phyloP scores from a whole-genome alignment of 805 yeast species.

The Ogataea methanolica region DNA sequence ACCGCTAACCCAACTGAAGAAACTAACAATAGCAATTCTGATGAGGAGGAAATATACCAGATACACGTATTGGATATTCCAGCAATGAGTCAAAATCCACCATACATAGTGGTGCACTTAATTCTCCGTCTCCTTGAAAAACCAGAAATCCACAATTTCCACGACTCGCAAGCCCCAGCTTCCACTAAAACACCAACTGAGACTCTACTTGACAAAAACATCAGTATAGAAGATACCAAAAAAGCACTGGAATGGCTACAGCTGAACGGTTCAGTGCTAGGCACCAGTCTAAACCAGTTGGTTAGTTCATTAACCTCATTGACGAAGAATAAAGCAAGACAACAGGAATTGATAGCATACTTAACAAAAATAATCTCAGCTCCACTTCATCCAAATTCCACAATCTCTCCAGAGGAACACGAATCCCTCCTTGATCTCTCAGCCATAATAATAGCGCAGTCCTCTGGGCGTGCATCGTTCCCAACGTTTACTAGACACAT shows the following conservation, averaged over 20 bases:
- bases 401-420: background rate
- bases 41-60: conserved; percentile 25
- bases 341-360: conserved; percentile 38
- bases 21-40: conserved; percentile 8
- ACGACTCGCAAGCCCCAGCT: background rate
- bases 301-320: conserved; percentile 1
- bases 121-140: conserved; percentile 47
- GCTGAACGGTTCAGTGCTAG: conserved; percentile 30
- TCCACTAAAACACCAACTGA: conserved; percentile 11
- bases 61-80: conserved; percentile 62
- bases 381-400: conserved; percentile 12
- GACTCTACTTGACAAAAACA: conserved; percentile 30
- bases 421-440: conserved; percentile 49
- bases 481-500: conserved; percentile 67
- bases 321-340: conserved; percentile 1
- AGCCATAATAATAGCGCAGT: conserved; percentile 66
- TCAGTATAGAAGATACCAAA: conserved; percentile 24
- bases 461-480: conserved; percentile 79
- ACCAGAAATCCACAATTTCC: conserved; percentile 48
- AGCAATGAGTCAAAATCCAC: conserved; percentile 39
- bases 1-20: conserved; percentile 8
- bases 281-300: conserved; percentile 10
- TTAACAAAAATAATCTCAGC: conserved; percentile 47
- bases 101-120: conserved; percentile 38
- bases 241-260: conserved; percentile 42